These are phyloP conservation scores for Daldinia loculata DNA, from an alignment of 495 filamentous ascomycete genomes.

Conservation along the genomic window DNA sequence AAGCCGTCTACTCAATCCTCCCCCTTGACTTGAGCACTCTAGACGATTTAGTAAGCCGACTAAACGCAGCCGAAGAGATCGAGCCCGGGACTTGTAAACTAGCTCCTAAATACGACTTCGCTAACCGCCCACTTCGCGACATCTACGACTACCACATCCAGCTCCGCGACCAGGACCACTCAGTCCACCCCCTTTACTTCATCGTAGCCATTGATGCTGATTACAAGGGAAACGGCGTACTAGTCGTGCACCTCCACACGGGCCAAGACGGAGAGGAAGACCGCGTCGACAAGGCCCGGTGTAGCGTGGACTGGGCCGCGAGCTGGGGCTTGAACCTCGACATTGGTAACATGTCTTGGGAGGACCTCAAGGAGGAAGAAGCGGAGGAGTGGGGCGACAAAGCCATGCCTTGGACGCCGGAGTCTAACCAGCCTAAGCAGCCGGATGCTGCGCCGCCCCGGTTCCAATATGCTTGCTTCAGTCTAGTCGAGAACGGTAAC, in stretches of 20 bases:
- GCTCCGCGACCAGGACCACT: conserved; percentile 2
- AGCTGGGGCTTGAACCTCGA: conserved; percentile 4
- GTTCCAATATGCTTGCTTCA: not conserved
- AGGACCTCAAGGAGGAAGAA: conserved; percentile 6
- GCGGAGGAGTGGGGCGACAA: not conserved
- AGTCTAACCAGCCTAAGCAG: not conserved
- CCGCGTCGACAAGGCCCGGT: conserved; percentile 9
- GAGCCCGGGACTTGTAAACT: not conserved
- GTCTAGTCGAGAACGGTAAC: not conserved
- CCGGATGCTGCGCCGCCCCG: not conserved
- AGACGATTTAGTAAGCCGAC: not conserved
- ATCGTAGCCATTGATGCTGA: not conserved
- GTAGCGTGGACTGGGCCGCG: not conserved
- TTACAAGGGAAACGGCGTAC: not conserved
- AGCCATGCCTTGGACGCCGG: not conserved
- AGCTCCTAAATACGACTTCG: not conserved
- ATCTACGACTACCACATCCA: not conserved
- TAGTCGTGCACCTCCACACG: not conserved
- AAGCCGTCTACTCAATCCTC: conserved; percentile 1
- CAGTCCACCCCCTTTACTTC: conserved; percentile 4
- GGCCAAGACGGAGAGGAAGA: not conserved
- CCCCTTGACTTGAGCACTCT: not conserved
- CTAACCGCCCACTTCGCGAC: not conserved
- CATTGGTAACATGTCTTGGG: not conserved
- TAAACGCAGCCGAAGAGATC: not conserved